phyloP scores from a whole-genome alignment of 2,329 filamentous ascomycete species.

The Hypocrella siamensis region DNA sequence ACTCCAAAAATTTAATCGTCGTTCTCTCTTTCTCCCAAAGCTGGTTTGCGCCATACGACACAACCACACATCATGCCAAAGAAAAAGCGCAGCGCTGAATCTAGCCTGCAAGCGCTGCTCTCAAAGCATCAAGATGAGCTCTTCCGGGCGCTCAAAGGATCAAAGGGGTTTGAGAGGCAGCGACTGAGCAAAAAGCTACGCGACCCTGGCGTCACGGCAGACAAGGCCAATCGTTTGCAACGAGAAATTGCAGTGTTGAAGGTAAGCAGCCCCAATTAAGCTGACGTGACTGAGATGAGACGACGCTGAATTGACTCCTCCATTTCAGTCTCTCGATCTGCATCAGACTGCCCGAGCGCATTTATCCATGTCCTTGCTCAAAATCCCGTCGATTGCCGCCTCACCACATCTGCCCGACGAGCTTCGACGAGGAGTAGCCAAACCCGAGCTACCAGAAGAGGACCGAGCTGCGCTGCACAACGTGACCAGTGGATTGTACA shows the following conservation, averaged over 20 bases:
- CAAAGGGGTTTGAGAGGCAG: slow-evolving; percentile 65
- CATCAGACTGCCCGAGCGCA: slow-evolving; percentile 41
- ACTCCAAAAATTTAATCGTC: no score
- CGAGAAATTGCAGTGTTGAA: slow-evolving; percentile 42
- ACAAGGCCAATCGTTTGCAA: slow-evolving; percentile 44
- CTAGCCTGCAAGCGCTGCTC: slow-evolving; percentile 32
- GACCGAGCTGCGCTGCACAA: slow-evolving; percentile 37
- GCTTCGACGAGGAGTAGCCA: slow-evolving; percentile 29
- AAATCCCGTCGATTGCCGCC: slow-evolving; percentile 35
- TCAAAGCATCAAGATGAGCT: slow-evolving; percentile 42
- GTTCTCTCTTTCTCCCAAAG: no score
- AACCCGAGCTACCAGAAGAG: slow-evolving; percentile 34
- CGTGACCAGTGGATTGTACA: slow-evolving; percentile 42
- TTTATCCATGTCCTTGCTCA: slow-evolving; percentile 37
- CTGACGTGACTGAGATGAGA: neutral
- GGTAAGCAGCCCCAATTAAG: slow-evolving; percentile 13
- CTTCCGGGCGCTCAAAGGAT: slow-evolving; percentile 51
- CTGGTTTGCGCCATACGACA: no score
- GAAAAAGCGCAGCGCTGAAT: slow-evolving; percentile 34
- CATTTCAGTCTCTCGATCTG: slow-evolving; percentile 36
- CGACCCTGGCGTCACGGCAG: slow-evolving; percentile 26
- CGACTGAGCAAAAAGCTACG: slow-evolving; percentile 48
- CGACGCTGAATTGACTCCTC: neutral
- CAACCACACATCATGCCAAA: no score
- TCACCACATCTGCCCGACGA: slow-evolving; percentile 32